phyloP scores from a whole-genome alignment of 768 basidiomycete species.

The Cyclocybe aegerita region DNA sequence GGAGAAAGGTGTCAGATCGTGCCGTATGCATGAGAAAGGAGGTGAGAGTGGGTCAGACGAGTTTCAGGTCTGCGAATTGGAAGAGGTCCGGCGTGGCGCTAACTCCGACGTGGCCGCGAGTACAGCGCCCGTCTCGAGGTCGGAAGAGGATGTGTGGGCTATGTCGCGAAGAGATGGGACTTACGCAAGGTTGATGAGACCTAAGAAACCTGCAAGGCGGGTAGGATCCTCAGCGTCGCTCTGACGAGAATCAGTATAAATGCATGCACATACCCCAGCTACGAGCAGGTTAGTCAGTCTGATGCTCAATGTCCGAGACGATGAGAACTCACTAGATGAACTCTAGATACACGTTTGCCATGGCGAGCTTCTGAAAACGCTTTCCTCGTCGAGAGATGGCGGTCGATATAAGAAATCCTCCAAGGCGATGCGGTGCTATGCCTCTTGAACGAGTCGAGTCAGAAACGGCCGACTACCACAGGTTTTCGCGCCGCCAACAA shows the following conservation, averaged over 20 bases:
- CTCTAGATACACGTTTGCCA: constrained; percentile 7
- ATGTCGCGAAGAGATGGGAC: neutral
- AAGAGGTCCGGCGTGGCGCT: neutral
- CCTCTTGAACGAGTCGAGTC: no score
- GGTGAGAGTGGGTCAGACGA: neutral
- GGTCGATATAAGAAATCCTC: no score
- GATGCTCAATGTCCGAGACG: neutral
- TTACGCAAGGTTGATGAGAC: constrained; percentile 17
- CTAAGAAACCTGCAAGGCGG: constrained; percentile 9
- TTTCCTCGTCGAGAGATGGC: no score
- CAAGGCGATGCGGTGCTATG: no score
- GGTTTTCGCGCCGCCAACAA: no score
- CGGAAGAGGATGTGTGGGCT: neutral
- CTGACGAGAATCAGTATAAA: neutral
- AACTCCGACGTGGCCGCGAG: neutral
- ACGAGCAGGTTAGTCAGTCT: neutral
- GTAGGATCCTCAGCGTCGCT: neutral
- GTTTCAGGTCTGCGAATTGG: neutral
- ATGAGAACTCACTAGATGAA: constrained; percentile 13
- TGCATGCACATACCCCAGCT: constrained; percentile 12
- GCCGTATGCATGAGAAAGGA: no score
- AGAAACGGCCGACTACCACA: no score
- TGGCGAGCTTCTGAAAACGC: neutral
- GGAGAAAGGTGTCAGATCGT: neutral
- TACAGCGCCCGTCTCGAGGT: neutral